Conservation (phyloP, 768 basidiomycete genomes). For the Boletus eberwhitei region DNA sequence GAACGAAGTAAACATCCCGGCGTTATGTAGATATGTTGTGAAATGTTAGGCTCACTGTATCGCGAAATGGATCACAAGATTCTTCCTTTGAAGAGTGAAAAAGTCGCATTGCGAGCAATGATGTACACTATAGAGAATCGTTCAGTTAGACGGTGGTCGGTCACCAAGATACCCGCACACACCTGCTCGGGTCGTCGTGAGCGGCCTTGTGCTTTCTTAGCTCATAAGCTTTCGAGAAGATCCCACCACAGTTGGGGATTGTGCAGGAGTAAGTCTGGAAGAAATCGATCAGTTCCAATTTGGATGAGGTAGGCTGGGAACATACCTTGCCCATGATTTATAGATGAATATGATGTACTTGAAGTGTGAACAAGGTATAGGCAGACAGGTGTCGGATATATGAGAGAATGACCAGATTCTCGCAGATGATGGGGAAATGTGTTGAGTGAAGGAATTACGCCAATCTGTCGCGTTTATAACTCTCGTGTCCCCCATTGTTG, state of each 20-base stretch:
- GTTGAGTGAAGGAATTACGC: background rate
- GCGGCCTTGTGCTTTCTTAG: slow-evolving; percentile 9
- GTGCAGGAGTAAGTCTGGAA: slow-evolving; percentile 4
- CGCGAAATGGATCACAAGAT: slow-evolving; percentile 14
- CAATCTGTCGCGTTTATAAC: slow-evolving; percentile 8
- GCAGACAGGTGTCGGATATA: background rate
- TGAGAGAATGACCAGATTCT: slow-evolving; percentile 14
- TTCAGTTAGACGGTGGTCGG: background rate
- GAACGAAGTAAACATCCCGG: background rate
- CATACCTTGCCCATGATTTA: slow-evolving; percentile 10
- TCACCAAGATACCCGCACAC: background rate
- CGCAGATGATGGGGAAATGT: background rate
- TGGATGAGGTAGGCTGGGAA: background rate
- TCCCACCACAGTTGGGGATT: background rate
- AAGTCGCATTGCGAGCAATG: slow-evolving; percentile 17
- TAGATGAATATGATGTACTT: background rate
- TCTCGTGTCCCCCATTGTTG: slow-evolving; percentile 3
- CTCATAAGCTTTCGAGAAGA: slow-evolving; percentile 5
- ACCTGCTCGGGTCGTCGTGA: slow-evolving; percentile 9
- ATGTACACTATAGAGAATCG: slow-evolving; percentile 1
- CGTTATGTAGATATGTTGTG: background rate
- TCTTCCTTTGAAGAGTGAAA: slow-evolving; percentile 18
- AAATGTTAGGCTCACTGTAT: slow-evolving; percentile 15
- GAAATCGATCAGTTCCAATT: background rate
- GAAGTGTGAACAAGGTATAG: background rate